A percentile compares a stretch with the other conserved stretches of the same genome.
These are phyloP conservation scores for Suillus luteus DNA, from an alignment of 768 basidiomycete genomes.

Conservation along the genomic window DNA sequence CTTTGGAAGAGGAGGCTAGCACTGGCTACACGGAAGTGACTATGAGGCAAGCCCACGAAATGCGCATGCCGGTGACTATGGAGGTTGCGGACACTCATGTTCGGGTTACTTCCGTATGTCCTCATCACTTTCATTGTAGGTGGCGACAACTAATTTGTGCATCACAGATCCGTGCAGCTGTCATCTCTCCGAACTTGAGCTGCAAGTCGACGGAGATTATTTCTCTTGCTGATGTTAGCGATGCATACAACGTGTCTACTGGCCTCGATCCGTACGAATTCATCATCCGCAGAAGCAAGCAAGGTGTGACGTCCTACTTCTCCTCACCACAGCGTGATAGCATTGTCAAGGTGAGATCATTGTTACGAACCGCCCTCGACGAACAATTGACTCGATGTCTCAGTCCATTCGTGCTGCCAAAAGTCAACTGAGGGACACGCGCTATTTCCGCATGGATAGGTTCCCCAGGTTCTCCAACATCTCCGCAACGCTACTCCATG, in stretches of 20 bases:
- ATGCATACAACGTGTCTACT: slow-evolving; percentile 80
- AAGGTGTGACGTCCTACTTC: slow-evolving; percentile 75
- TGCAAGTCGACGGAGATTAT: slow-evolving; percentile 86
- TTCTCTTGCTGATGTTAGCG: slow-evolving; percentile 77
- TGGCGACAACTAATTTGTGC: slow-evolving; percentile 12
- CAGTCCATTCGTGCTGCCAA: slow-evolving; percentile 80
- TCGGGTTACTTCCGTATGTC: slow-evolving; percentile 71
- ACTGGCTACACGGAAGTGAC: slow-evolving; percentile 62
- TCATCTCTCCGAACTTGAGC: slow-evolving; percentile 65
- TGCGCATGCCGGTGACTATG: slow-evolving; percentile 72
- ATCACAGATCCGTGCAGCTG: slow-evolving; percentile 64
- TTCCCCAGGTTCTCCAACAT: slow-evolving; percentile 82
- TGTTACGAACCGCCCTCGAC: not conserved
- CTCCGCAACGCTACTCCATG: slow-evolving; percentile 82
- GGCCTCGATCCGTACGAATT: slow-evolving; percentile 80
- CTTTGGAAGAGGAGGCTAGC: slow-evolving; percentile 59
- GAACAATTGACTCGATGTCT: slow-evolving; percentile 9
- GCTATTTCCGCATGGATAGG: slow-evolving; percentile 55
- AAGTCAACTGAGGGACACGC: slow-evolving; percentile 60
- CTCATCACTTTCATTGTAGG: not conserved
- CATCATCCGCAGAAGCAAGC: slow-evolving; percentile 72
- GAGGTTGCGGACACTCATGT: slow-evolving; percentile 70
- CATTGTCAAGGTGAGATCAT: slow-evolving; percentile 65
- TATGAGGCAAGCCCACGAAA: slow-evolving; percentile 64
- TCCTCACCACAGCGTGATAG: slow-evolving; percentile 67